These are phyloP conservation scores for Hypomontagnella monticulosa DNA, from an alignment of 495 filamentous ascomycete species.

Conservation along the genomic window DNA sequence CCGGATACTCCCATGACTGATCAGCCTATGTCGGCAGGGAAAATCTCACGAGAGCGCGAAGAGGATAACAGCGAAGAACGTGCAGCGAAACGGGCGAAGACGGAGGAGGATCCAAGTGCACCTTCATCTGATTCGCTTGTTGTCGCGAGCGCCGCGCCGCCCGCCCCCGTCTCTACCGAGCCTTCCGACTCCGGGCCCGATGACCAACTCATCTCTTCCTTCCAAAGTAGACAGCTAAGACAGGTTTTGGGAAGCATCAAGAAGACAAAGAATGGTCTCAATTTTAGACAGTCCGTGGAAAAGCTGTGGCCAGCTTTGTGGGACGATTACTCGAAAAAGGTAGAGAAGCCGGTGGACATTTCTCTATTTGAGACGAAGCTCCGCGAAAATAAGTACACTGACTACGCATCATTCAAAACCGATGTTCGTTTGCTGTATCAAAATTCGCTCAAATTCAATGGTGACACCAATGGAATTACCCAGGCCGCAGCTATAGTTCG, in stretches of 20 bases:
- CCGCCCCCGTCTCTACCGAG: conserved; percentile 27
- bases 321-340: conserved; percentile 73
- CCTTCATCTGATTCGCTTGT: conserved; percentile 40
- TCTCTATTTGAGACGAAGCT: conserved; percentile 81
- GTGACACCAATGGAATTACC: conserved; percentile 75
- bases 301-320: conserved; percentile 59
- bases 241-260: conserved; percentile 74
- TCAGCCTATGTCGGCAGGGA: conserved; percentile 49
- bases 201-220: conserved; percentile 53
- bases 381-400: conserved; percentile 66
- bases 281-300: conserved; percentile 79
- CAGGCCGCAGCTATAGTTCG: conserved; percentile 67
- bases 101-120: conserved; percentile 54
- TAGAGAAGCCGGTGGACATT: conserved; percentile 85
- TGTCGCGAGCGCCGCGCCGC: conserved; percentile 27
- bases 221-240: conserved; percentile 57
- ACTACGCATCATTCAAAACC: conserved; percentile 74
- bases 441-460: conserved; percentile 86
- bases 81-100: conserved; percentile 79
- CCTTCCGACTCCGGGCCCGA: conserved; percentile 42
- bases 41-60: conserved; percentile 76
- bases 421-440: conserved; percentile 80
- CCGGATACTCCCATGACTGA: conserved; percentile 53
- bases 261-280: conserved; percentile 76
- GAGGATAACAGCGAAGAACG: conserved; percentile 77